Conservation (phyloP, 106 monocot genomes). For the Acorus calamus region DNA sequence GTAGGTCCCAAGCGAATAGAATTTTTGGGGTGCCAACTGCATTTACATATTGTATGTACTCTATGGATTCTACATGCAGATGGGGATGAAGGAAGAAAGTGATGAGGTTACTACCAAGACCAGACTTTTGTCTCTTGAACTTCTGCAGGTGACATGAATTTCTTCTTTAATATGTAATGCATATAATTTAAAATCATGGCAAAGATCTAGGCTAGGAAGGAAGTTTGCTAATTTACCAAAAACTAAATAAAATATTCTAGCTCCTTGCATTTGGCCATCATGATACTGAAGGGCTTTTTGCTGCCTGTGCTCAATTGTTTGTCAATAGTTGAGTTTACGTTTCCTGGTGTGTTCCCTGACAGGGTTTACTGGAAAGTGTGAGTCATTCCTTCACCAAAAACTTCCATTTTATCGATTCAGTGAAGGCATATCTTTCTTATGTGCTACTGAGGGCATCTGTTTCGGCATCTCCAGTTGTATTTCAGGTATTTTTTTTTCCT, state of each 20-base stretch:
- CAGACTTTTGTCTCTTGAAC: conserved; percentile 90
- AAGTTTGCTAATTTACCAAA: no score
- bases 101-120: conserved; percentile 86
- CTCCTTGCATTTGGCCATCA: no score
- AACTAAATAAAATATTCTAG: no score
- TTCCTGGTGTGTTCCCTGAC: conserved; percentile 2
- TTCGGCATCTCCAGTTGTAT: conserved; percentile 73
- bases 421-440: conserved; percentile 97
- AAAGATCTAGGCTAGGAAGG: no score
- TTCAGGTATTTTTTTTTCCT: conserved; percentile 41
- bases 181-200: neutral
- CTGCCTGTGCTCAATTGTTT: neutral
- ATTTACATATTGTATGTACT: neutral
- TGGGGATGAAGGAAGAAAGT: conserved; percentile 97
- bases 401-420: conserved; percentile 96
- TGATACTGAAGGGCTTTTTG: neutral
- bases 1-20: no score
- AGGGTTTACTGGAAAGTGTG: conserved; percentile 93
- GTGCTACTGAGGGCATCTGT: conserved; percentile 85
- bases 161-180: conserved; percentile 3
- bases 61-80: conserved; percentile 32
- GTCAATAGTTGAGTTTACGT: neutral
- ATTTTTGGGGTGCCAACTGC: no score
- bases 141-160: conserved; percentile 53
- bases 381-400: conserved; percentile 85